Evolutionary conservation across 768 basidiomycete species (phyloP).

Genomic region (Sutorius australiensis): DNA sequence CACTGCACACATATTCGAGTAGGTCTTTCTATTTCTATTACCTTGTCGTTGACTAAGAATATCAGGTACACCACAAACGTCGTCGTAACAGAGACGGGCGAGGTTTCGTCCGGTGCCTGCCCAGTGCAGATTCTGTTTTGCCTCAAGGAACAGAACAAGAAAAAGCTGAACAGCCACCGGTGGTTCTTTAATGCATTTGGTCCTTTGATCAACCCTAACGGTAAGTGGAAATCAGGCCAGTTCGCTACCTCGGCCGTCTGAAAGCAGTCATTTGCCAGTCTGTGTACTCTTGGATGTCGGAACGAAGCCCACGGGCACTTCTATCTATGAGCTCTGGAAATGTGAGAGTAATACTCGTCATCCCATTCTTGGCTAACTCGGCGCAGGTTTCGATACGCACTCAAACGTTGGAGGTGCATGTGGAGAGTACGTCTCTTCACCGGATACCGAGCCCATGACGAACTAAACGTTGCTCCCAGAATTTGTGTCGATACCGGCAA

Average conservation of each 20-base stretch:
- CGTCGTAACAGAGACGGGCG: conserved; percentile 73
- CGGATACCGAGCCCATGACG: background rate
- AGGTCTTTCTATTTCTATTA: conserved; percentile 22
- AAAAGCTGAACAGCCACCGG: conserved; percentile 92
- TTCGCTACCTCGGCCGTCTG: background rate
- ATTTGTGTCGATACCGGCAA: conserved; percentile 81
- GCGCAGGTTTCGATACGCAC: conserved; percentile 71
- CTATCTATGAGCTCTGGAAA: conserved; percentile 97
- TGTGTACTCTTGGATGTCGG: conserved; percentile 93
- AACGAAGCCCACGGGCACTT: conserved; percentile 91
- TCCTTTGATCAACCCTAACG: conserved; percentile 81
- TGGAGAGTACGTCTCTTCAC: conserved; percentile 62
- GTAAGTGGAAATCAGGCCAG: conserved; percentile 32
- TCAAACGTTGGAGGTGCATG: conserved; percentile 90
- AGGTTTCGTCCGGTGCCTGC: conserved; percentile 70
- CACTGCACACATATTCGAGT: conserved; percentile 93
- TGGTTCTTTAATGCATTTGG: conserved; percentile 99
- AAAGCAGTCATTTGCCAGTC: conserved; percentile 40
- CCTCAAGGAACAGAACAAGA: conserved; percentile 94
- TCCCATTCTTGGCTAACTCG: conserved; percentile 3
- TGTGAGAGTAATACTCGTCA: conserved; percentile 36
- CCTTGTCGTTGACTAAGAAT: background rate
- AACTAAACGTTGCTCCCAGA: conserved; percentile 32
- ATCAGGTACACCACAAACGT: conserved; percentile 73
- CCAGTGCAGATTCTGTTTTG: conserved; percentile 89